A percentile compares a stretch with the other conserved stretches of the same genome.
Evolutionary conservation across 2,329 filamentous ascomycete genomes (phyloP).

Genomic region (Didymella segeticola): DNA sequence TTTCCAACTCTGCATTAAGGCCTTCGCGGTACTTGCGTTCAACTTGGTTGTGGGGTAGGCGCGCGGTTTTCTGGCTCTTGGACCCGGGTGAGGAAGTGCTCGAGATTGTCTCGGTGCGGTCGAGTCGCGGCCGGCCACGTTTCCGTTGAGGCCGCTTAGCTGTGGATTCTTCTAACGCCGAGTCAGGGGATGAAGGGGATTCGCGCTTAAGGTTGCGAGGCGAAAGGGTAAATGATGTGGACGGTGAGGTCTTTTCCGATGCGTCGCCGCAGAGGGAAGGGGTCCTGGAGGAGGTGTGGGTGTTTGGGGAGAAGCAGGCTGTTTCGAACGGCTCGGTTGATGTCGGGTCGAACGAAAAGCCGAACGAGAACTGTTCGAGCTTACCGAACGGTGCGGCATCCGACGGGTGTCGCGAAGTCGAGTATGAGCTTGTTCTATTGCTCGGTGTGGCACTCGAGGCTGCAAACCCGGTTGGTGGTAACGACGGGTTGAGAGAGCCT

Average conservation of each 20-base stretch:
- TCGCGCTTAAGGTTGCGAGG: conserved; percentile 41
- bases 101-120: conserved; percentile 30
- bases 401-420: conserved; percentile 24
- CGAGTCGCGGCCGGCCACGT: conserved; percentile 42
- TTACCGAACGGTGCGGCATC: conserved; percentile 32
- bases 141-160: conserved; percentile 39
- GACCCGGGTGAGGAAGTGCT: conserved; percentile 21
- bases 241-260: conserved; percentile 28
- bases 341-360: conserved; percentile 29
- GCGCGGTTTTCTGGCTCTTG: conserved; percentile 28
- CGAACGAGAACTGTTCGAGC: conserved; percentile 24
- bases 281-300: conserved; percentile 33
- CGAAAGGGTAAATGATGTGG: conserved; percentile 29
- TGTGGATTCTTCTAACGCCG: conserved; percentile 27
- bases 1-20: conserved; percentile 40
- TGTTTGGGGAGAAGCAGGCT: conserved; percentile 26
- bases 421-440: conserved; percentile 12
- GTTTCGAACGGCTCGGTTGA: conserved; percentile 21
- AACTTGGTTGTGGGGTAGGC: conserved; percentile 46
- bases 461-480: conserved; percentile 23
- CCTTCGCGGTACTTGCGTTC: conserved; percentile 39
- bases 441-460: conserved; percentile 18
- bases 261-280: conserved; percentile 45
- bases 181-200: conserved; percentile 29
- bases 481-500: conserved; percentile 22